A percentile compares a stretch with the other conserved stretches of the same genome.
phyloP scores from a whole-genome alignment of 495 filamentous ascomycete genomes.

The Annulohypoxylon bovei region DNA sequence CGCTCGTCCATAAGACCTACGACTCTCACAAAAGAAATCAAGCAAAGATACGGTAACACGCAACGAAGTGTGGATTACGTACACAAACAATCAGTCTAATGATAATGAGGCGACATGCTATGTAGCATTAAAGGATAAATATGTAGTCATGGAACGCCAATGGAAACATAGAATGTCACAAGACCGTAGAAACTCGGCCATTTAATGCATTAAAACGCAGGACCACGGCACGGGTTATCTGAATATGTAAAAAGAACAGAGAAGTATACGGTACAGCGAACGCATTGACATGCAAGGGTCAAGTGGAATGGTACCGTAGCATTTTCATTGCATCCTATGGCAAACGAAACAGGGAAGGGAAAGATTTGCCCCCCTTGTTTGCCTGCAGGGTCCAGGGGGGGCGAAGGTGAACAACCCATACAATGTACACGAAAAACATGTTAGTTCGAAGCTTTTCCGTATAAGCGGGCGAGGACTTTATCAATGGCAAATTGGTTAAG shows the following conservation, averaged over 20 bases:
- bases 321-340: slow-evolving; percentile 38
- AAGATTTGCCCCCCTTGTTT: slow-evolving; percentile 41
- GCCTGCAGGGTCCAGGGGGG: slow-evolving; percentile 44
- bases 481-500: slow-evolving; percentile 2
- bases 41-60: slow-evolving; percentile 1
- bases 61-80: slow-evolving; percentile 28
- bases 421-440: slow-evolving; percentile 12
- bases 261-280: slow-evolving; percentile 19
- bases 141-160: slow-evolving; percentile 37
- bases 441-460: slow-evolving; percentile 23
- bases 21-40: slow-evolving; percentile 4
- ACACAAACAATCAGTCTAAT: neutral
- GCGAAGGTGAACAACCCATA: slow-evolving; percentile 19
- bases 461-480: slow-evolving; percentile 12
- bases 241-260: slow-evolving; percentile 26
- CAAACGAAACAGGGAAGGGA: slow-evolving; percentile 39
- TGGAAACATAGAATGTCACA: slow-evolving; percentile 44
- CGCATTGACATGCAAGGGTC: slow-evolving; percentile 38
- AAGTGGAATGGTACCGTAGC: slow-evolving; percentile 36
- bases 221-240: slow-evolving; percentile 41
- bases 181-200: slow-evolving; percentile 44
- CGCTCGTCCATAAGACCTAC: neutral
- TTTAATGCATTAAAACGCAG: slow-evolving; percentile 45
- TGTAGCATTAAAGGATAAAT: slow-evolving; percentile 17
- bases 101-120: slow-evolving; percentile 11